phyloP scores from a whole-genome alignment of 345 rosid genomes.

The Hypericum perforatum region DNA sequence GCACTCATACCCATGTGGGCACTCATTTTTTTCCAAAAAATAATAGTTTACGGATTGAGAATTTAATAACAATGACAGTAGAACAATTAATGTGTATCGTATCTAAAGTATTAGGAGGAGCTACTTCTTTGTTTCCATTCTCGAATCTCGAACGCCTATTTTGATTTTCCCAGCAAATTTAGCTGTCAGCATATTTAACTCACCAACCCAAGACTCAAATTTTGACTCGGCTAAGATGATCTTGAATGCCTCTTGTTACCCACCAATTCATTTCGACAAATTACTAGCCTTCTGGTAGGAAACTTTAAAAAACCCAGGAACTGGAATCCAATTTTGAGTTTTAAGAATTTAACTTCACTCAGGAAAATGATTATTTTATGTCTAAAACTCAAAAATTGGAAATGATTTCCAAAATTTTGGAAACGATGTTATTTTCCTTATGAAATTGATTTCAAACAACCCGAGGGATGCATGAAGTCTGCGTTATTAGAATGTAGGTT shows the following conservation, averaged over 20 bases:
- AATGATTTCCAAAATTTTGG: too few relatives aligned
- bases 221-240: too few relatives aligned
- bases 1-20: constrained; percentile 41
- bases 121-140: constrained; percentile 26
- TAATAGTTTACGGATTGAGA: constrained; percentile 1
- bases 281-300: too few relatives aligned
- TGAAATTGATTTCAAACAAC: too few relatives aligned
- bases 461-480: too few relatives aligned
- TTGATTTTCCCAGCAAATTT: constrained; percentile 1
- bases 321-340: constrained; percentile 10
- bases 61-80: neutral
- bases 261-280: too few relatives aligned
- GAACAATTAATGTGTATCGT: constrained; percentile 5
- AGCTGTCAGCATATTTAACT: constrained; percentile 17
- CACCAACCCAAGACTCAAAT: constrained; percentile 9
- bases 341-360: neutral
- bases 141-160: constrained; percentile 33
- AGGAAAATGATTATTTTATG: too few relatives aligned
- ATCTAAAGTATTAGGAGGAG: constrained; percentile 9
- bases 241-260: too few relatives aligned
- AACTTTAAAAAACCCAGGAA: neutral
- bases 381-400: too few relatives aligned
- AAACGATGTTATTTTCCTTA: too few relatives aligned
- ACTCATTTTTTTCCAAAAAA: constrained; percentile 10
- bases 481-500: too few relatives aligned